Evolutionary conservation across 257 asterid species (phyloP).

Genomic region (Apocynum venetum): DNA sequence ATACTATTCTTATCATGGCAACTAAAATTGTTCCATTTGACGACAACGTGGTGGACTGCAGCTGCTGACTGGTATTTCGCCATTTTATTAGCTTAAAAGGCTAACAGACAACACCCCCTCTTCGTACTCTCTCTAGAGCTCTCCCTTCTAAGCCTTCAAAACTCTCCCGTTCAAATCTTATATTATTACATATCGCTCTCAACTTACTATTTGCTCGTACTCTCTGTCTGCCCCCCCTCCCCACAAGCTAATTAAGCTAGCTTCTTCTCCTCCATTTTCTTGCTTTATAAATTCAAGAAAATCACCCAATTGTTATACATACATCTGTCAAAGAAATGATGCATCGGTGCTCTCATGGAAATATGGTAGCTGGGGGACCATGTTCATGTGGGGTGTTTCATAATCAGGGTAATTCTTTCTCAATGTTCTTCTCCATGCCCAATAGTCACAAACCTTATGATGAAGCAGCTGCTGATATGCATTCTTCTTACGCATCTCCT

Average conservation of each 20-base stretch:
- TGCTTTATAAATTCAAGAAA: slow-evolving; percentile 3
- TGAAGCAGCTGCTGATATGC: slow-evolving; percentile 41
- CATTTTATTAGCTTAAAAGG: slow-evolving; percentile 40
- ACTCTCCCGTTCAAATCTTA: slow-evolving; percentile 44
- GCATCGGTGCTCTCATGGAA: slow-evolving; percentile 42
- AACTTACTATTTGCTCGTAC: slow-evolving; percentile 37
- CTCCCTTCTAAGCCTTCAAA: slow-evolving; percentile 1
- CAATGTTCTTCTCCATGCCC: slow-evolving; percentile 60
- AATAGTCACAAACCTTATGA: slow-evolving; percentile 15
- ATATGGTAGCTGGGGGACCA: slow-evolving; percentile 28
- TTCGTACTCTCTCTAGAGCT: slow-evolving; percentile 19
- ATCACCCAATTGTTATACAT: background rate
- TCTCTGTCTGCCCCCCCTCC: slow-evolving; percentile 2
- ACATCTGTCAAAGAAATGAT: slow-evolving; percentile 26
- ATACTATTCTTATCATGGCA: slow-evolving; percentile 2
- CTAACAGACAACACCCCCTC: slow-evolving; percentile 27
- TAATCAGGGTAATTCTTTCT: slow-evolving; percentile 43
- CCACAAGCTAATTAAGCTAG: no score
- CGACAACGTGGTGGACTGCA: slow-evolving; percentile 50
- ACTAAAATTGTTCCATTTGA: slow-evolving; percentile 21
- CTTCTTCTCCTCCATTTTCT: background rate
- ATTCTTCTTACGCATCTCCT: slow-evolving; percentile 30
- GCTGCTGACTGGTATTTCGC: slow-evolving; percentile 48
- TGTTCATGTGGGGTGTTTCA: slow-evolving; percentile 46
- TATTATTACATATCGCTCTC: slow-evolving; percentile 48